Conservation (phyloP, 768 basidiomycete genomes). For the Kwoniella shandongensis region DNA sequence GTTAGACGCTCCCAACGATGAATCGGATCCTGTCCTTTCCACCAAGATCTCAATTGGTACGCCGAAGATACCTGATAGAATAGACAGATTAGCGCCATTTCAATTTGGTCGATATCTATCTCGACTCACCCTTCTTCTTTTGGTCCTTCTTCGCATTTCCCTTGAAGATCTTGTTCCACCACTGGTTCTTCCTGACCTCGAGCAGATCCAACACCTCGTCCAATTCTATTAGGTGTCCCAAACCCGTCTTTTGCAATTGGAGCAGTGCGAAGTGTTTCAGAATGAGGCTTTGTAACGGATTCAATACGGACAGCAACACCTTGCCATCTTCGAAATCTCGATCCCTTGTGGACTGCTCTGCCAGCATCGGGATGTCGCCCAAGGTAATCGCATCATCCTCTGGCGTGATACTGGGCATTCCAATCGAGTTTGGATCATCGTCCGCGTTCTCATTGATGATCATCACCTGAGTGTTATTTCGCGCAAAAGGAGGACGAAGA, state of each 20-base stretch:
- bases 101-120: background rate
- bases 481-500: conserved; percentile 68
- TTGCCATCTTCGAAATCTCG: conserved; percentile 62
- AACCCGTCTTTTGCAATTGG: conserved; percentile 70
- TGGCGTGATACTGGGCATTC: conserved; percentile 20
- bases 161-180: conserved; percentile 97
- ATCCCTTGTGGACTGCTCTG: conserved; percentile 77
- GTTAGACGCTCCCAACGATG: conserved; percentile 78
- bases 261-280: conserved; percentile 89
- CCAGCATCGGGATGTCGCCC: conserved; percentile 88
- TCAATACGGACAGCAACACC: conserved; percentile 80
- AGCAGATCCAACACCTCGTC: conserved; percentile 93
- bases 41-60: conserved; percentile 90
- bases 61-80: conserved; percentile 77
- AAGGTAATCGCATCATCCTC: conserved; percentile 84
- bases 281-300: conserved; percentile 78
- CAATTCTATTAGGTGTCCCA: conserved; percentile 68
- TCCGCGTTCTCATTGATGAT: conserved; percentile 70
- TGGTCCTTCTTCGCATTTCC: conserved; percentile 76
- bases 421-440: conserved; percentile 51
- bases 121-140: conserved; percentile 63
- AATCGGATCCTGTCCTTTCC: conserved; percentile 93
- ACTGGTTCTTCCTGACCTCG: conserved; percentile 86
- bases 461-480: conserved; percentile 81
- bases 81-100: background rate